These are phyloP conservation scores for Tuber indicum DNA, from an alignment of 495 filamentous ascomycete species.

Conservation along the genomic window DNA sequence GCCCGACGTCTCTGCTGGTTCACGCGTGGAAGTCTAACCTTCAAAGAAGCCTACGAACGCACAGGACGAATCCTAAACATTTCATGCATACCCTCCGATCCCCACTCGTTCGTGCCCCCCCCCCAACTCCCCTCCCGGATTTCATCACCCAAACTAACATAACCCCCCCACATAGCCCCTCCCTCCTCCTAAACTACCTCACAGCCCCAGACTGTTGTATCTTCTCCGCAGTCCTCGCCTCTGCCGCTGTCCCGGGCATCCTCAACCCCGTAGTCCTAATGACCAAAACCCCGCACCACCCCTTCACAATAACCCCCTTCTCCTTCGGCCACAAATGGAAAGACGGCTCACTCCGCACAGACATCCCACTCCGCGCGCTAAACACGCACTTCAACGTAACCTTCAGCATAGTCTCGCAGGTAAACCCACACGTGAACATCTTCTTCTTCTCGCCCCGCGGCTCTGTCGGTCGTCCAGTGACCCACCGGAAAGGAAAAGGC, in stretches of 20 bases:
- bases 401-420: constrained; percentile 91
- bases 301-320: constrained; percentile 68
- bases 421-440: constrained; percentile 94
- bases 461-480: constrained; percentile 84
- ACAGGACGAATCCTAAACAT: constrained; percentile 94
- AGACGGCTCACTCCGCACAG: constrained; percentile 85
- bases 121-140: constrained; percentile 53
- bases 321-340: constrained; percentile 98
- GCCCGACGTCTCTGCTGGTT: constrained; percentile 82
- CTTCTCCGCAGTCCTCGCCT: constrained; percentile 93
- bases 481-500: constrained; percentile 83
- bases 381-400: constrained; percentile 97
- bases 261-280: constrained; percentile 93
- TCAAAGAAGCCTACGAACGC: constrained; percentile 87
- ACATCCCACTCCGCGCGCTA: constrained; percentile 87
- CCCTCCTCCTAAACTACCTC: constrained; percentile 78
- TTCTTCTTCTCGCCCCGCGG: constrained; percentile 97
- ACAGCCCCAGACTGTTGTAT: constrained; percentile 95
- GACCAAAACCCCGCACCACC: constrained; percentile 63
- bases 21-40: constrained; percentile 79
- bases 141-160: constrained; percentile 3
- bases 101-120: constrained; percentile 52
- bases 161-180: constrained; percentile 41
- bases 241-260: constrained; percentile 92
- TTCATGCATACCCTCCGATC: constrained; percentile 92